Base-by-base conservation (phyloP, 2,329 filamentous ascomycete genomes). In the Fusarium circinatum region DNA sequence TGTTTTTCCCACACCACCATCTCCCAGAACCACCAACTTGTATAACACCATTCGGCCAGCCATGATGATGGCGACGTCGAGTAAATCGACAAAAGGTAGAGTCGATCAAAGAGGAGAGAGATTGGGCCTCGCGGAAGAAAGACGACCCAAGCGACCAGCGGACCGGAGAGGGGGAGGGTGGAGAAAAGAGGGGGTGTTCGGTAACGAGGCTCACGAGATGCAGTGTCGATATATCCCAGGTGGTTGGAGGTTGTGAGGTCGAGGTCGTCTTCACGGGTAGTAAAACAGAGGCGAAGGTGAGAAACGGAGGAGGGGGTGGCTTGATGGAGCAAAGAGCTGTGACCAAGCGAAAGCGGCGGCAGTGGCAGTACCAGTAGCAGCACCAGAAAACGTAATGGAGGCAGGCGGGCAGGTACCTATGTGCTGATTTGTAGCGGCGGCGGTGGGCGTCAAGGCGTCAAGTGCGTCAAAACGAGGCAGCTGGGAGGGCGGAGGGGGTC, bases 31-130 rank as follows among this genome's bases (percentile, higher is more conserved):
- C 90, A 98, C 95, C 89, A 98, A 86, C 86, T 97, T 97, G 88
- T 98, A 97, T 83, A 97, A 86, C 81, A 95, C 95, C 94, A 97
- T 97, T 88, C 96, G 95, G 80, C 93, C 93, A 85, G 94, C 91
- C 94, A 96, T 96, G 83, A 76, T 81, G 78, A 80, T 78, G 77
- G 74, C 72, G 69, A 69, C 69, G 73, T 65, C 68, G 69, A 65
- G 63, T 63, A 70, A 71, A 73, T 68, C 71, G 72, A 73, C 70
- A 48, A 72, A 39, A 66, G 56, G 54, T 62, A 59, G 60, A 71
- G 63, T 72, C 58, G 63, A 74, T 72, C 52, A 39, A 36, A 67
- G 66, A 63, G 64, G 42, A 56, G 56, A 64, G 52, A 59, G 52
- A 70, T 65, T 58, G 59, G 56, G 51, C 48, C 41, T 61, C 59